Evolutionary conservation across 768 basidiomycete species (phyloP).

Genomic region (Gloeostereum incarnatum): DNA sequence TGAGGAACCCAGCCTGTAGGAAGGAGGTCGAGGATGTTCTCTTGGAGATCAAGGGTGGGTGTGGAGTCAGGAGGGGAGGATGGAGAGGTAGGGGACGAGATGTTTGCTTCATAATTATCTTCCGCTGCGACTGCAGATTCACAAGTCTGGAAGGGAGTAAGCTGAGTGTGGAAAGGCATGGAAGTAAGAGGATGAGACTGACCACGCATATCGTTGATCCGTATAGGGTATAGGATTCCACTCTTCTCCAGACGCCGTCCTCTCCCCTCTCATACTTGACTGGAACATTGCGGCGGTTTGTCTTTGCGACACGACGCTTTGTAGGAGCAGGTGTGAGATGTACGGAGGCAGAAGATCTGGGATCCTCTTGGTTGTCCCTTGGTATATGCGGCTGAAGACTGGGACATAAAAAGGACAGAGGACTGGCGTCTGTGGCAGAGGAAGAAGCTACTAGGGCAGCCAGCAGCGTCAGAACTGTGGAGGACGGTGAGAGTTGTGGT

Average conservation of each 20-base stretch:
- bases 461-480: constrained; percentile 43
- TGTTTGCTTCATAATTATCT: neutral
- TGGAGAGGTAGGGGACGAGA: constrained; percentile 3
- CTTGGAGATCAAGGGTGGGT: constrained; percentile 10
- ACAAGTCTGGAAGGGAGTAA: neutral
- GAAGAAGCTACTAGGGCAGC: constrained; percentile 44
- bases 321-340: constrained; percentile 7
- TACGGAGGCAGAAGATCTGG: constrained; percentile 3
- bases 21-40: constrained; percentile 25
- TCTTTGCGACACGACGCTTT: constrained; percentile 10
- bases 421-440: constrained; percentile 35
- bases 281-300: constrained; percentile 27
- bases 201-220: constrained; percentile 63
- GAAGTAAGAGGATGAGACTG: constrained; percentile 16
- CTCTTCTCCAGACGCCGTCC: constrained; percentile 52
- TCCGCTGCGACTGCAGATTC: constrained; percentile 1
- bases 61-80: constrained; percentile 11
- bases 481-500: constrained; percentile 29
- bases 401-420: constrained; percentile 58
- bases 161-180: constrained; percentile 1
- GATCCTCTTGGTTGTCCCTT: neutral
- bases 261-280: constrained; percentile 41
- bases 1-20: constrained; percentile 44
- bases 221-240: constrained; percentile 49
- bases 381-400: constrained; percentile 16